A percentile compares a stretch with the other conserved stretches of the same genome.
Conservation (phyloP, 495 filamentous ascomycete species). For the Letharia columbiana region DNA sequence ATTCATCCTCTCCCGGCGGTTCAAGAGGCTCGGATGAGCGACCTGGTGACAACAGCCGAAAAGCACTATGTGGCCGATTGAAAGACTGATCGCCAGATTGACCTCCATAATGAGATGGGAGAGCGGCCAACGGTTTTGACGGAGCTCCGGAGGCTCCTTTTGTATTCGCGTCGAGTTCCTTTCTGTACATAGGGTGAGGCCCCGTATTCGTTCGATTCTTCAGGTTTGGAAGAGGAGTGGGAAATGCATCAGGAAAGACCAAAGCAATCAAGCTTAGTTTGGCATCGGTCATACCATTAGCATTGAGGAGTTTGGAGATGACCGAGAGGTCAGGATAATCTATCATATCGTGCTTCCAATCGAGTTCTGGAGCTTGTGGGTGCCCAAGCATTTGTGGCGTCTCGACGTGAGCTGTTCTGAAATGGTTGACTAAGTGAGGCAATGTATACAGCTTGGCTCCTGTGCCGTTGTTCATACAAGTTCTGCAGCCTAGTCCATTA, state of each 20-base stretch:
- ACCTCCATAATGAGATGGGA: conserved; percentile 5
- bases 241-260: conserved; percentile 44
- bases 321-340: conserved; percentile 48
- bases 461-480: conserved; percentile 39
- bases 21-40: conserved; percentile 18
- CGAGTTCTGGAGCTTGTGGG: conserved; percentile 27
- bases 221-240: conserved; percentile 28
- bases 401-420: conserved; percentile 50
- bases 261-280: conserved; percentile 48
- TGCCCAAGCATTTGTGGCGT: conserved; percentile 20
- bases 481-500: conserved; percentile 56
- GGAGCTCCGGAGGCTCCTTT: background rate
- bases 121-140: conserved; percentile 5
- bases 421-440: conserved; percentile 57
- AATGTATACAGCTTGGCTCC: conserved; percentile 47
- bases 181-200: conserved; percentile 25
- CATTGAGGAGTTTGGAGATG: conserved; percentile 39
- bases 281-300: conserved; percentile 47
- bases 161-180: conserved; percentile 16
- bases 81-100: conserved; percentile 20
- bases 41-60: conserved; percentile 16
- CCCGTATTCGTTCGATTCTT: conserved; percentile 28
- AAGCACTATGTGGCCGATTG: conserved; percentile 22
- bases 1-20: conserved; percentile 34
- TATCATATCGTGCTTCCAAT: conserved; percentile 68